These are phyloP conservation scores for Hypoxylon fragiforme DNA, from an alignment of 495 filamentous ascomycete genomes.

Conservation along the genomic window DNA sequence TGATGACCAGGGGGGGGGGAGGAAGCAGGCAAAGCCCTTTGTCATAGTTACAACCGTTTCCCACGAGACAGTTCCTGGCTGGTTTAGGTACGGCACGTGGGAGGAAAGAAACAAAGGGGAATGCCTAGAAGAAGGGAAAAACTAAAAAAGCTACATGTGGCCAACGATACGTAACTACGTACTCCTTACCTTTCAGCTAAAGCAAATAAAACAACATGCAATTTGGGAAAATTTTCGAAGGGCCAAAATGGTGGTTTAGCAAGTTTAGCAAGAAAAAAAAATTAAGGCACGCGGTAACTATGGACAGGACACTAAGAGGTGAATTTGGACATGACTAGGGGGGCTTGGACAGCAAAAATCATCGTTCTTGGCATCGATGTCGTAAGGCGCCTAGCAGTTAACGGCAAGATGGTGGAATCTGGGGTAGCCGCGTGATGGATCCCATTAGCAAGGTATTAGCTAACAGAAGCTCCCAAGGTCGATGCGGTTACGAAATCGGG, in stretches of 20 bases:
- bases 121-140: too few species aligned
- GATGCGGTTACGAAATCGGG: conserved; percentile 40
- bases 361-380: conserved; percentile 23
- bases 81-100: conserved; percentile 25
- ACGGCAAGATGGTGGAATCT: conserved; percentile 37
- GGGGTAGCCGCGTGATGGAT: conserved; percentile 41
- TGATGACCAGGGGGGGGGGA: conserved; percentile 24
- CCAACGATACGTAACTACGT: conserved; percentile 32
- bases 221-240: conserved; percentile 26
- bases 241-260: conserved; percentile 15
- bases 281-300: conserved; percentile 15
- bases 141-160: too few species aligned
- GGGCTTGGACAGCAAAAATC: conserved; percentile 18
- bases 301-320: too few species aligned
- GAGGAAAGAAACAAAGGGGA: conserved; percentile 12
- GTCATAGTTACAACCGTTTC: conserved; percentile 34
- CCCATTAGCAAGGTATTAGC: conserved; percentile 30
- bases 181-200: neutral
- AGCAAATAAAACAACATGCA: conserved; percentile 7
- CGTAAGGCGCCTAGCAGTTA: conserved; percentile 38
- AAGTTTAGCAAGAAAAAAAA: too few species aligned
- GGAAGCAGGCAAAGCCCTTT: conserved; percentile 38
- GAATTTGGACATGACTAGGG: too few species aligned
- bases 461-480: conserved; percentile 25
- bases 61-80: conserved; percentile 28